Evolutionary conservation across 140 eudicot species (phyloP).

Genomic region (Bidens hawaiensis): DNA sequence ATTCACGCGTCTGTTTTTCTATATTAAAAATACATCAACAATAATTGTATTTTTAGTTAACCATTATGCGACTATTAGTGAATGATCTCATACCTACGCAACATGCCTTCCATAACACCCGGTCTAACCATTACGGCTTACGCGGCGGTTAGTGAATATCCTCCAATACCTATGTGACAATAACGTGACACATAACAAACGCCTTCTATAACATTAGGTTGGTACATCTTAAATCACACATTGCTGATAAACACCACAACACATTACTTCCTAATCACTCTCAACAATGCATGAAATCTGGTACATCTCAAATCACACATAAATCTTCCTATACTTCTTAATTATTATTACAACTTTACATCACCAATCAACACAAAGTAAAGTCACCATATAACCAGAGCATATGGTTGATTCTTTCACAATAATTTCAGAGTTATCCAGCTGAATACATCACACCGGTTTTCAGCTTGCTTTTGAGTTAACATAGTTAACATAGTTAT

Average conservation of each 20-base stretch:
- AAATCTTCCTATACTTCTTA: conserved; percentile 16
- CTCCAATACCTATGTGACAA: too few relatives aligned
- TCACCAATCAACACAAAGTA: conserved; percentile 11
- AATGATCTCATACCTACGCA: too few relatives aligned
- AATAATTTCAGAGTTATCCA: background rate
- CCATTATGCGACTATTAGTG: too few relatives aligned
- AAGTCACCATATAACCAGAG: background rate
- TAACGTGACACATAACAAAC: too few relatives aligned
- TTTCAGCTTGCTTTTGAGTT: conserved; percentile 30
- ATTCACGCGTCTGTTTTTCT: too few relatives aligned
- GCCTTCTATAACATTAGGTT: too few relatives aligned
- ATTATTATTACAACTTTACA: conserved; percentile 34
- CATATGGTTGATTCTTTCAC: background rate
- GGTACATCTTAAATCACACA: too few relatives aligned
- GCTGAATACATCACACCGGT: background rate
- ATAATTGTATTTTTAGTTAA: too few relatives aligned
- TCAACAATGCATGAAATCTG: background rate
- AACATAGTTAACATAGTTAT: background rate
- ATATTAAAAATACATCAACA: too few relatives aligned
- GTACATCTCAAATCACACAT: conserved; percentile 18
- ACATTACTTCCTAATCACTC: conserved; percentile 17
- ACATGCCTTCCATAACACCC: too few relatives aligned
- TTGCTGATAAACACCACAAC: conserved; percentile 15
- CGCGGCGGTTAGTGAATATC: too few relatives aligned
- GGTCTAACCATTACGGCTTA: too few relatives aligned